A percentile compares a stretch with the other conserved stretches of the same genome.
Evolutionary conservation across 805 yeast genomes (phyloP).

Genomic region (Saccharomyces eubayanus): DNA sequence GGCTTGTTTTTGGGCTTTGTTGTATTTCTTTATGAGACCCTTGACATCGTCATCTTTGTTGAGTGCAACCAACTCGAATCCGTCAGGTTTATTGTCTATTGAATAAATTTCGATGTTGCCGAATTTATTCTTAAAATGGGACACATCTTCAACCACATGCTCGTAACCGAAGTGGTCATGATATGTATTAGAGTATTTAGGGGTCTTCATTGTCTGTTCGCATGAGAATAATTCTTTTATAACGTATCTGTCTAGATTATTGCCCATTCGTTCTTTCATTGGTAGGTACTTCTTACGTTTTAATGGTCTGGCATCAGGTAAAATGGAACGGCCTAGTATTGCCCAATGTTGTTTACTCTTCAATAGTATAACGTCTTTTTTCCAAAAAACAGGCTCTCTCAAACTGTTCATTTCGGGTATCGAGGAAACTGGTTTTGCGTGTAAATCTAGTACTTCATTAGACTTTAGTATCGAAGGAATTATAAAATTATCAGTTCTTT

Average conservation of each 20-base stretch:
- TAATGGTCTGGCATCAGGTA: conserved; percentile 4
- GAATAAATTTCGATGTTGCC: conserved; percentile 20
- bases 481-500: conserved; percentile 14
- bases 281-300: conserved; percentile 7
- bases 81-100: conserved; percentile 13
- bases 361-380: conserved; percentile 11
- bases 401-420: background rate
- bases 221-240: conserved; percentile 15
- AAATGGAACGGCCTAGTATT: conserved; percentile 18
- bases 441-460: conserved; percentile 6
- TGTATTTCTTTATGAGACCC: conserved; percentile 6
- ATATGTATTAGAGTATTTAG: conserved; percentile 8
- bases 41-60: conserved; percentile 1
- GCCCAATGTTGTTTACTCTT: conserved; percentile 24
- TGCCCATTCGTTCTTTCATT: conserved; percentile 5
- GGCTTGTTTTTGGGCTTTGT: conserved; percentile 3
- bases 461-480: conserved; percentile 8
- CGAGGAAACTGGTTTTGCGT: conserved; percentile 1
- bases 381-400: conserved; percentile 10
- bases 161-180: conserved; percentile 4
- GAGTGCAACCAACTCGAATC: conserved; percentile 9
- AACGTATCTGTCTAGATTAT: conserved; percentile 4
- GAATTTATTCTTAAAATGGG: conserved; percentile 13
- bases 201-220: conserved; percentile 20
- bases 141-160: conserved; percentile 8